phyloP scores from a whole-genome alignment of 371 early-diverging fungal species.

The Actinomucor elegans region DNA sequence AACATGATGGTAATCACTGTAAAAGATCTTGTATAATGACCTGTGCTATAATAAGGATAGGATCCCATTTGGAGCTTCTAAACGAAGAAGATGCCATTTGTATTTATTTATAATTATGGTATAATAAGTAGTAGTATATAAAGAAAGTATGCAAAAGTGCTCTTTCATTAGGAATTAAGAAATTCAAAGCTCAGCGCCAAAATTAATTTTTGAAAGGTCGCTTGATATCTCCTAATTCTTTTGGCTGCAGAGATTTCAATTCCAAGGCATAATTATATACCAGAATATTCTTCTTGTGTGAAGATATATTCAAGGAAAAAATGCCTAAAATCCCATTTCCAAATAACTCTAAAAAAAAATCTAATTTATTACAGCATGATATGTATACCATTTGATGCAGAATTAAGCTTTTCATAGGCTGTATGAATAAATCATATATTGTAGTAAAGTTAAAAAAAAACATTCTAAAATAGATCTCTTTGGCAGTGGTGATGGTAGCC shows the following conservation, averaged over 20 bases:
- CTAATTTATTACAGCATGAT: no score
- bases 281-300: not conserved
- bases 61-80: constrained; percentile 51
- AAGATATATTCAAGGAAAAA: not conserved
- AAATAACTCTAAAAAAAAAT: no score
- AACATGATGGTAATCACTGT: not conserved
- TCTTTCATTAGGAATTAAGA: no score
- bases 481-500: no score
- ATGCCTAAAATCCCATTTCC: not conserved
- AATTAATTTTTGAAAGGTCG: no score
- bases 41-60: constrained; percentile 45
- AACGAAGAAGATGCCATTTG: constrained; percentile 34
- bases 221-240: no score
- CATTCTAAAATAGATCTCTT: no score
- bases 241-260: not conserved
- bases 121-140: no score
- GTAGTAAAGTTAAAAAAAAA: no score
- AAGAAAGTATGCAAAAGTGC: no score
- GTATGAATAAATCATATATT: not conserved
- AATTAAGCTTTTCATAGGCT: not conserved
- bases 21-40: constrained; percentile 10
- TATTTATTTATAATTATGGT: no score
- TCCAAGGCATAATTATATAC: not conserved
- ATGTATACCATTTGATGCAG: not conserved
- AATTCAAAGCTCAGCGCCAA: no score